Evolutionary conservation across 495 filamentous ascomycete species (phyloP), one percentile per base, ranked within the genome.

Genomic region (Penicillium longicatenatum): DNA sequence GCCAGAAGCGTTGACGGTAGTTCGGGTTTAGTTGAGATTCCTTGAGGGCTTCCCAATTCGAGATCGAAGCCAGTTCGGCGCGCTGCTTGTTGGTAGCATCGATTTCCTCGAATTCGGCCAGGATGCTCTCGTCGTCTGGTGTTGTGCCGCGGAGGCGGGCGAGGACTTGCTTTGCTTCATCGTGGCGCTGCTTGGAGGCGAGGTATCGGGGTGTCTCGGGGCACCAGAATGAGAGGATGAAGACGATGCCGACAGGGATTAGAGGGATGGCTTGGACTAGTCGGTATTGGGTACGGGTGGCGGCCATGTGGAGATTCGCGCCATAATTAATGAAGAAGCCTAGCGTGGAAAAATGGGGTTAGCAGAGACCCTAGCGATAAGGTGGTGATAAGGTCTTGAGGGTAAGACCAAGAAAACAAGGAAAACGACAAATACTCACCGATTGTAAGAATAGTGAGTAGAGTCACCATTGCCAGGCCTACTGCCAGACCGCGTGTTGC

Each of bases 291-390:
- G 64, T 64, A 17, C 68, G 70, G 1, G 72, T 74, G 50, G 67
- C 50, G 11, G 72, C 42, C 73, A 79, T 75, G 59, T 76, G 73
- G 24, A 70, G 14, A 21, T 55, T 72, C 30, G 72, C 77, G 50
- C 68, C 77, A 54, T 79, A 79, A 43, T 79, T 79, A 58, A 79
- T 71, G 50, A 79, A 79, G 68, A 79, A 79, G 9, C 76, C 76
- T 50, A 51, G n/a, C 24, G 46, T 12, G 22, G 39, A 22, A 12
- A 19, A 50, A 31, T 6, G 47, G 30, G 47, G 43, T 47, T 46
- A 46, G 44, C 10, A 22, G 16, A 11, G 14, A 6, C 31, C 31
- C 31, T 35, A 3, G 31, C 12, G 12, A 14, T 35, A 35, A 35
- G 31, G 12, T 4, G 26, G n/a, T 37, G 33, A 37, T 37, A 37